Conservation (phyloP, 257 asterid genomes). For the Ligustrum vulgare region DNA sequence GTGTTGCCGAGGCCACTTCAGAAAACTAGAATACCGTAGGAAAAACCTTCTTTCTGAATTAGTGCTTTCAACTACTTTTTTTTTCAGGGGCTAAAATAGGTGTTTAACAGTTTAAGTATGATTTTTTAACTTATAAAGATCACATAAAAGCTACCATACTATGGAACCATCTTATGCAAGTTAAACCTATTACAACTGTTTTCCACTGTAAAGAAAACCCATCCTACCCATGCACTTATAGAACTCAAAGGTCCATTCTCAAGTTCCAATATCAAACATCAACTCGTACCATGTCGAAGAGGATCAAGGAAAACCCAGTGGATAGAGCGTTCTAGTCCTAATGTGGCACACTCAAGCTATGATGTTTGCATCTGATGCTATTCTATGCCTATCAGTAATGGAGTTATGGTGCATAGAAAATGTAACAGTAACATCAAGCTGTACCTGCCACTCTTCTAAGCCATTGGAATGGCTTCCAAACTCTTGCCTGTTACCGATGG, state of each 20-base stretch:
- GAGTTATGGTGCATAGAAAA: neutral
- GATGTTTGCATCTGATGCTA: neutral
- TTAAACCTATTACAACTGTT: neutral
- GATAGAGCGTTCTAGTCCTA: neutral
- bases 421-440: slow-evolving; percentile 8
- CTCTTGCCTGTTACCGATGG: slow-evolving; percentile 39
- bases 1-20: slow-evolving; percentile 2
- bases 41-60: slow-evolving; percentile 6
- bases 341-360: neutral
- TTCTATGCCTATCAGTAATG: neutral
- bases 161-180: neutral
- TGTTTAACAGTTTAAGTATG: neutral
- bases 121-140: slow-evolving; percentile 5
- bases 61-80: slow-evolving; percentile 5
- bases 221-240: slow-evolving; percentile 1
- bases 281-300: neutral
- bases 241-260: neutral
- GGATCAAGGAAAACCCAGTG: neutral
- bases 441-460: slow-evolving; percentile 77
- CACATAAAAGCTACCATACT: slow-evolving; percentile 13
- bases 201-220: neutral
- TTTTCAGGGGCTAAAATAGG: slow-evolving; percentile 4
- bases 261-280: neutral
- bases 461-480: slow-evolving; percentile 39
- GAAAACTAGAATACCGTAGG: slow-evolving; percentile 2